Evolutionary conservation across 1,284 basidiomycete species (phyloP).

Genomic region (Moesziomyces sp.): DNA sequence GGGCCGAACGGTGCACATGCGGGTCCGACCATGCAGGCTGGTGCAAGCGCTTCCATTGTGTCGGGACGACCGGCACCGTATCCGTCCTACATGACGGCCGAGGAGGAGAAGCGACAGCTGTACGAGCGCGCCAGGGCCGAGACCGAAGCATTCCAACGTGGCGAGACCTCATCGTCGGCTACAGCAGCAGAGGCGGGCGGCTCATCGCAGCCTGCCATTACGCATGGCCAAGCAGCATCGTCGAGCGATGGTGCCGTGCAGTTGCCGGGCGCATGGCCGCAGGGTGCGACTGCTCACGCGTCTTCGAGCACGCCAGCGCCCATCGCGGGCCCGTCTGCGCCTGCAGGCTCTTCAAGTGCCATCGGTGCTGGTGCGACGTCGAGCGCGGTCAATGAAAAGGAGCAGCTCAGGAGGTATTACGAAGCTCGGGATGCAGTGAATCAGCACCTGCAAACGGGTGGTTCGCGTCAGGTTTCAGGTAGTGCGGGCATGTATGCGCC

Average conservation of each 20-base stretch:
- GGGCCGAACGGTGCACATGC: slow-evolving; percentile 1
- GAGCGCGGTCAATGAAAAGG: slow-evolving; percentile 42
- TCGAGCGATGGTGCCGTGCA: slow-evolving; percentile 16
- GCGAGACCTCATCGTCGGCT: slow-evolving; percentile 10
- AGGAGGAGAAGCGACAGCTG: slow-evolving; percentile 56
- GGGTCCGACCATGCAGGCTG: slow-evolving; percentile 2
- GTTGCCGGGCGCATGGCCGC: slow-evolving; percentile 20
- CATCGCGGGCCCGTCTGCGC: neutral
- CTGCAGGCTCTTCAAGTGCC: neutral
- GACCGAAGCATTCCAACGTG: slow-evolving; percentile 40
- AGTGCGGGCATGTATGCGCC: slow-evolving; percentile 20
- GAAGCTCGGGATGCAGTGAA: slow-evolving; percentile 54
- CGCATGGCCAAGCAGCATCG: slow-evolving; percentile 18
- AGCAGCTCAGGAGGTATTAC: slow-evolving; percentile 56
- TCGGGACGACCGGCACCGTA: slow-evolving; percentile 40
- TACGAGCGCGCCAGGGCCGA: slow-evolving; percentile 58
- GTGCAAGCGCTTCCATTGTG: slow-evolving; percentile 14
- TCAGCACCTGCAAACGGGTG: slow-evolving; percentile 25
- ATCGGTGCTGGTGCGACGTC: neutral
- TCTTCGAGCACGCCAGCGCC: slow-evolving; percentile 2
- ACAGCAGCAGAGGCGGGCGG: slow-evolving; percentile 1
- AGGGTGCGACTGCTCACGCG: neutral
- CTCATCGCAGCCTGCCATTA: neutral
- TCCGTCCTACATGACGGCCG: slow-evolving; percentile 50
- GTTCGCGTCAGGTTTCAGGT: neutral